These are phyloP conservation scores for Przewalskia tangutica DNA, from an alignment of 257 asterid species.

Conservation along the genomic window DNA sequence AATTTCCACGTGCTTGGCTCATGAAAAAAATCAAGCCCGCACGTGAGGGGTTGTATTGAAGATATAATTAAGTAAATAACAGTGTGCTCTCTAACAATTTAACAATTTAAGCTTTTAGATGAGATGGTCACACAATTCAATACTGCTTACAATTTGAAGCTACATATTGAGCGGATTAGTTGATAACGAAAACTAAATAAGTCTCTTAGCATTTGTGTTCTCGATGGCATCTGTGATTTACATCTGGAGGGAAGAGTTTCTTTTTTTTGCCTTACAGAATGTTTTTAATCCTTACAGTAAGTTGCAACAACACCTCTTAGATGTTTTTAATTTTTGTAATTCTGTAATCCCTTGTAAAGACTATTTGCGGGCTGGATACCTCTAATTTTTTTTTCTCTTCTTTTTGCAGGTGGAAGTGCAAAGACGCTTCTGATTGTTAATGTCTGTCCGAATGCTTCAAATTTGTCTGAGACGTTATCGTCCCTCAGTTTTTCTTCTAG, in stretches of 20 bases:
- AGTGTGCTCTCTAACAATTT: not conserved
- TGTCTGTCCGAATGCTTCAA: slow-evolving; percentile 60
- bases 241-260: not conserved
- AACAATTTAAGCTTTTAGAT: not conserved
- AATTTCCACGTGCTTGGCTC: not conserved
- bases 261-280: not conserved
- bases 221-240: not conserved
- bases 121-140: not conserved
- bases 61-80: not conserved
- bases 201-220: not conserved
- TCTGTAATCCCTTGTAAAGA: slow-evolving; percentile 3
- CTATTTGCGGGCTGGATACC: not conserved
- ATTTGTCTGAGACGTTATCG: slow-evolving; percentile 67
- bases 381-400: slow-evolving; percentile 7
- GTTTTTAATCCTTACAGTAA: not conserved
- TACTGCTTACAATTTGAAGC: not conserved
- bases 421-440: slow-evolving; percentile 84
- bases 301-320: not conserved
- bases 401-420: slow-evolving; percentile 76
- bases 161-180: not conserved
- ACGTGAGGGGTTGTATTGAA: not conserved
- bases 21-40: not conserved
- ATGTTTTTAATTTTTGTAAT: not conserved
- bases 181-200: not conserved
- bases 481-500: slow-evolving; percentile 91